Conservation (phyloP, 257 asterid species). For the Nicotiana tabacum region DNA sequence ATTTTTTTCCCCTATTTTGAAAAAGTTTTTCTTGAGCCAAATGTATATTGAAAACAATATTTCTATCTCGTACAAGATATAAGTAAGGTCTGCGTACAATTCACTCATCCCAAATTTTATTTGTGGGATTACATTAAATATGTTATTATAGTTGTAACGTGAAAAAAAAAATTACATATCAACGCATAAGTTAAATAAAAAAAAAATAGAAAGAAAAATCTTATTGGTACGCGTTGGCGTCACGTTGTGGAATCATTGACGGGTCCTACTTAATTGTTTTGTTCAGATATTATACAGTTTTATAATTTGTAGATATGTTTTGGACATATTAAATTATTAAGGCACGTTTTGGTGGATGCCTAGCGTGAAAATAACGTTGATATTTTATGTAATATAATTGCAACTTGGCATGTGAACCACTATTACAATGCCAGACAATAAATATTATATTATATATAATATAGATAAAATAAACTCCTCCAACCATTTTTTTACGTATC, state of each 20-base stretch:
- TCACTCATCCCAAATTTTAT: accelerated
- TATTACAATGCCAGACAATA: slow-evolving; percentile 1
- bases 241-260: background rate
- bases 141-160: too few relatives aligned
- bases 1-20: too few relatives aligned
- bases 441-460: background rate
- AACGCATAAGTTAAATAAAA: too few relatives aligned
- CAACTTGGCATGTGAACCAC: slow-evolving; percentile 12
- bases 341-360: slow-evolving; percentile 25
- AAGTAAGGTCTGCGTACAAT: too few relatives aligned
- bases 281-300: background rate
- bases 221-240: background rate
- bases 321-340: background rate
- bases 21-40: too few relatives aligned
- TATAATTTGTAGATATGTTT: background rate
- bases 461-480: background rate
- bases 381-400: background rate
- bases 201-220: too few relatives aligned
- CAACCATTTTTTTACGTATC: background rate
- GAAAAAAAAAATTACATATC: too few relatives aligned
- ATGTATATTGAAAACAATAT: too few relatives aligned
- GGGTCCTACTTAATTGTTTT: background rate
- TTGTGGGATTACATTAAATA: too few relatives aligned
- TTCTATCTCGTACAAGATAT: too few relatives aligned
- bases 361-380: slow-evolving; percentile 13